Conservation (phyloP, 192 early-diverging fungal species). For the Gryganskiella cystojenkinii region DNA sequence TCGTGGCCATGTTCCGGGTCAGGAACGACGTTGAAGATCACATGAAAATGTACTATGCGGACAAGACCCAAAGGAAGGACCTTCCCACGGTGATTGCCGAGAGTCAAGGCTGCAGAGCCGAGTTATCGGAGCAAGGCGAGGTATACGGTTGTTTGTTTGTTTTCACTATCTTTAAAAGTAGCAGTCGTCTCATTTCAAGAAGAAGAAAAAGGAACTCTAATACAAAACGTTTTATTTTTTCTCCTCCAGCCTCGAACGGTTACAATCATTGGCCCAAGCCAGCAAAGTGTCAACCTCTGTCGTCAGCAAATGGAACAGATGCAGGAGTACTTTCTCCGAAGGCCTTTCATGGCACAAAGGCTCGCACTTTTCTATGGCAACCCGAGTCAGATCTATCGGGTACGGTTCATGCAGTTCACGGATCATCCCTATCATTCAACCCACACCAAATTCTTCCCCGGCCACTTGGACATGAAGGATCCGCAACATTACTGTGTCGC, state of each 20-base stretch:
- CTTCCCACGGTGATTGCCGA: conserved; percentile 29
- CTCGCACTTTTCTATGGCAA: conserved; percentile 37
- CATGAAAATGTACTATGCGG: conserved; percentile 29
- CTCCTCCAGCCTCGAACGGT: conserved; percentile 1
- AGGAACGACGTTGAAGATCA: conserved; percentile 12
- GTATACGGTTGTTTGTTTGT: background rate
- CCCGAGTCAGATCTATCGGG: conserved; percentile 20
- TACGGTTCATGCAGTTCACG: conserved; percentile 16
- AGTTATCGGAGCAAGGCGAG: conserved; percentile 4
- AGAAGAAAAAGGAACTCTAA: background rate
- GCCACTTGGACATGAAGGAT: background rate
- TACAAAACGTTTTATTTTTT: background rate
- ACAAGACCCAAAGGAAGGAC: conserved; percentile 24
- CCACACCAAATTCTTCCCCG: conserved; percentile 18
- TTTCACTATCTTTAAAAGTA: too few species aligned
- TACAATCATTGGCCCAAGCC: conserved; percentile 13
- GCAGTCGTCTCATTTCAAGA: background rate
- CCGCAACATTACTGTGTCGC: conserved; percentile 8
- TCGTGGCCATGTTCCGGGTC: conserved; percentile 6
- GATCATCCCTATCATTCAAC: conserved; percentile 18
- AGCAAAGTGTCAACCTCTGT: background rate
- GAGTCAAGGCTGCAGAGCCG: conserved; percentile 1
- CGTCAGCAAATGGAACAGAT: conserved; percentile 11
- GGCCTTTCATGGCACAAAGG: background rate
- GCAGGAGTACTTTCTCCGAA: conserved; percentile 29